Evolutionary conservation across 169 alveolate genomes (phyloP).

Genomic region (Plasmodium inui): DNA sequence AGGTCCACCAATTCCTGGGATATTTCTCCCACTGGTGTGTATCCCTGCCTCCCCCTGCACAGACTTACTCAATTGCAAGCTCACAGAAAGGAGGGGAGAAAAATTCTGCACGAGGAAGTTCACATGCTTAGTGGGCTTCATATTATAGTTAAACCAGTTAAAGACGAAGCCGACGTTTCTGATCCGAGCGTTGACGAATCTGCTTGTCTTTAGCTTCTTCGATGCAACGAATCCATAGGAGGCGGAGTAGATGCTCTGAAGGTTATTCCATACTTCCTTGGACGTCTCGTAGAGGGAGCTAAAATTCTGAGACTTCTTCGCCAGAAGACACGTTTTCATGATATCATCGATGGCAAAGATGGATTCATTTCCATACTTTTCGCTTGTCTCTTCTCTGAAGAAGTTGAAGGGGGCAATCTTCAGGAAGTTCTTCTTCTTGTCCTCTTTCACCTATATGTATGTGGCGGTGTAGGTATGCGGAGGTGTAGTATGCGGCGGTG

Average conservation of each 20-base stretch:
- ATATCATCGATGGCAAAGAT: conserved; percentile 63
- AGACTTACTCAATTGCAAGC: conserved; percentile 34
- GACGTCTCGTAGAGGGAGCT: conserved; percentile 26
- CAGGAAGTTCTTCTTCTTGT: not conserved
- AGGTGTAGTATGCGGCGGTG: not conserved
- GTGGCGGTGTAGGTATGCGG: not conserved
- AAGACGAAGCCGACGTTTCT: conserved; percentile 54
- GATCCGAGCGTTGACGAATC: conserved; percentile 11
- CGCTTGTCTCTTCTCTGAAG: conserved; percentile 56
- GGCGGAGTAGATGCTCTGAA: conserved; percentile 40
- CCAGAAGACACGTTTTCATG: conserved; percentile 18
- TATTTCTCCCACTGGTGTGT: not conserved
- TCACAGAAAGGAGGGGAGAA: conserved; percentile 38
- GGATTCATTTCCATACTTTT: conserved; percentile 18
- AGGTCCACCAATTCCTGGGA: not conserved
- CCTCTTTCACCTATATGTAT: not conserved
- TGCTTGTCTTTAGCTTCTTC: conserved; percentile 9
- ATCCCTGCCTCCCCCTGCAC: not conserved
- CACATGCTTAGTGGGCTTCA: not conserved
- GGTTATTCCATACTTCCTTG: conserved; percentile 25
- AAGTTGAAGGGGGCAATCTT: conserved; percentile 53
- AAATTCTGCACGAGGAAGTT: conserved; percentile 36
- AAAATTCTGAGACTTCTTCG: conserved; percentile 19
- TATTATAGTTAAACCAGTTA: conserved; percentile 36
- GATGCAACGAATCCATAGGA: conserved; percentile 44